A percentile compares a stretch with the other conserved stretches of the same genome.
These are phyloP conservation scores for Leccinum variabile DNA, from an alignment of 1,284 basidiomycete genomes.

Conservation along the genomic window DNA sequence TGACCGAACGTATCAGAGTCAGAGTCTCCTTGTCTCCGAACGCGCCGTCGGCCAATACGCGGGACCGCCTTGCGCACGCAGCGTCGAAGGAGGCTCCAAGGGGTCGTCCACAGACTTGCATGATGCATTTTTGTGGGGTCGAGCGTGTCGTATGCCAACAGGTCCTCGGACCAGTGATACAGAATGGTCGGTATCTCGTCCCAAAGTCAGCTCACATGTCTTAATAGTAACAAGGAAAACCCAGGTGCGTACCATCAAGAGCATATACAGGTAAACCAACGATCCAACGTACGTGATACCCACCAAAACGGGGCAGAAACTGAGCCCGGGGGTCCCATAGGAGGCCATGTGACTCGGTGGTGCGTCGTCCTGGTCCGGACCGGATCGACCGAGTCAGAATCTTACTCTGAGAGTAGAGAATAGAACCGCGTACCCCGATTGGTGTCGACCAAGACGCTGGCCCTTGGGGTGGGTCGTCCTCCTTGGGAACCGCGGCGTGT, in stretches of 20 bases:
- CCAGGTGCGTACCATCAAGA: slow-evolving; percentile 25
- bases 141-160: slow-evolving; percentile 18
- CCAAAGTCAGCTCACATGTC: slow-evolving; percentile 1
- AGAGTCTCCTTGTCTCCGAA: neutral
- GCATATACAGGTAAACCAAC: slow-evolving; percentile 24
- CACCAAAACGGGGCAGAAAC: slow-evolving; percentile 24
- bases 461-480: neutral
- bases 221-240: neutral
- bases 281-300: slow-evolving; percentile 21
- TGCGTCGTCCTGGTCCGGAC: slow-evolving; percentile 3
- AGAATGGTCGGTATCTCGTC: slow-evolving; percentile 21
- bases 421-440: slow-evolving; percentile 3
- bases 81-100: slow-evolving; percentile 11
- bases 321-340: slow-evolving; percentile 17
- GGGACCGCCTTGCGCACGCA: neutral
- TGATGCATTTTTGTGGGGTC: slow-evolving; percentile 1
- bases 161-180: slow-evolving; percentile 26
- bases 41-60: neutral
- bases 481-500: neutral
- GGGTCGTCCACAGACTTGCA: slow-evolving; percentile 11
- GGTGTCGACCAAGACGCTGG: neutral
- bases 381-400: slow-evolving; percentile 2
- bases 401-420: no score
- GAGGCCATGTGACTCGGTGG: slow-evolving; percentile 2
- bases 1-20: neutral